Evolutionary conservation across 805 yeast species (phyloP).

Genomic region (Teunomyces stri): DNA sequence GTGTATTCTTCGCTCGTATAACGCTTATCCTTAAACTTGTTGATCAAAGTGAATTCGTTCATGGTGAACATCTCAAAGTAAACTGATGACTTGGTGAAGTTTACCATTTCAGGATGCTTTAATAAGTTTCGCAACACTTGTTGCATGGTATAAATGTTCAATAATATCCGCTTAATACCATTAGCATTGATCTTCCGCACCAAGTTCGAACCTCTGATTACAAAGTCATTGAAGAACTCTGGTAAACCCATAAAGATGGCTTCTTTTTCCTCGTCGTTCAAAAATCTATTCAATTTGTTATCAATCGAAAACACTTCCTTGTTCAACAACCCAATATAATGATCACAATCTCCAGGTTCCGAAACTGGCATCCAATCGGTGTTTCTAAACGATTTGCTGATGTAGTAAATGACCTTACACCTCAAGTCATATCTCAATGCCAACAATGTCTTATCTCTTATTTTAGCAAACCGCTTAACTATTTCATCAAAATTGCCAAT

Average conservation of each 20-base stretch:
- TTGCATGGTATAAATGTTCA: conserved; percentile 64
- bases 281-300: conserved; percentile 33
- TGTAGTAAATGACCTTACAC: conserved; percentile 49
- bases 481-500: conserved; percentile 36
- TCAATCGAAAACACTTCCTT: conserved; percentile 47
- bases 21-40: conserved; percentile 30
- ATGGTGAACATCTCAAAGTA: conserved; percentile 57
- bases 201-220: conserved; percentile 51
- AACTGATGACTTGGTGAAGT: conserved; percentile 49
- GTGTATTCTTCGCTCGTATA: conserved; percentile 46
- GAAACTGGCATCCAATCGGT: conserved; percentile 50
- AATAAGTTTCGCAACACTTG: conserved; percentile 65
- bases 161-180: conserved; percentile 58
- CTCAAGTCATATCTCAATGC: conserved; percentile 59
- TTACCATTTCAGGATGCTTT: conserved; percentile 49
- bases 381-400: conserved; percentile 47
- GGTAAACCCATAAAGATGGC: conserved; percentile 47
- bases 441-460: conserved; percentile 40
- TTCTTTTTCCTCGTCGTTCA: conserved; percentile 32
- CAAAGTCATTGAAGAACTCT: conserved; percentile 46
- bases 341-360: conserved; percentile 61
- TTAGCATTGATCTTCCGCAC: conserved; percentile 51
- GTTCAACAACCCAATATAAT: conserved; percentile 50
- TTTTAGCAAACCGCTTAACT: conserved; percentile 29
- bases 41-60: conserved; percentile 47